phyloP scores from a whole-genome alignment of 306 rosid genomes.

The Pueraria montana region DNA sequence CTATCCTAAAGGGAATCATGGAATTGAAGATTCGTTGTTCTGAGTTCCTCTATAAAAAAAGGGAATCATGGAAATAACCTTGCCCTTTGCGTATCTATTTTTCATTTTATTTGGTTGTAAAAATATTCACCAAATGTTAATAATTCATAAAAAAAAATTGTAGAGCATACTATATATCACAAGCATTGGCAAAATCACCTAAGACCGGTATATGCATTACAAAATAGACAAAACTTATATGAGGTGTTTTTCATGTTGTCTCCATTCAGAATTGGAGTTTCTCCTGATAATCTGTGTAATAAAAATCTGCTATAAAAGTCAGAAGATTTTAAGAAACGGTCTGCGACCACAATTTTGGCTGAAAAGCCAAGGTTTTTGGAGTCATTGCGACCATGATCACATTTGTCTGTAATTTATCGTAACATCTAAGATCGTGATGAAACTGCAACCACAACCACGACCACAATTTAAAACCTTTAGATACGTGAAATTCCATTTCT shows the following conservation, averaged over 20 bases:
- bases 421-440: no score
- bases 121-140: slow-evolving; percentile 8
- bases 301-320: not conserved
- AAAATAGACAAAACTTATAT: not conserved
- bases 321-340: not conserved
- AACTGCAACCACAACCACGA: no score
- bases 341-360: no score
- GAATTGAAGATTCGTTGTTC: slow-evolving; percentile 19
- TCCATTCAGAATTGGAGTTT: not conserved
- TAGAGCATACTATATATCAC: not conserved
- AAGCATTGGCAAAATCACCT: not conserved
- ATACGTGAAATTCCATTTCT: not conserved
- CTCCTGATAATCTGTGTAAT: not conserved
- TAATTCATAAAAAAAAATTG: slow-evolving; percentile 3
- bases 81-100: not conserved
- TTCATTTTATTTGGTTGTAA: not conserved
- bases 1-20: not conserved
- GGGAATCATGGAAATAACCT: not conserved
- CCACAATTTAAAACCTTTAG: not conserved
- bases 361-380: no score
- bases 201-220: slow-evolving; percentile 2
- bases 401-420: no score
- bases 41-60: not conserved
- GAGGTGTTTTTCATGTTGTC: no score
- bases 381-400: no score